Base-by-base conservation (phyloP, 2,329 filamentous ascomycete genomes). In the Fonsecaea erecta region DNA sequence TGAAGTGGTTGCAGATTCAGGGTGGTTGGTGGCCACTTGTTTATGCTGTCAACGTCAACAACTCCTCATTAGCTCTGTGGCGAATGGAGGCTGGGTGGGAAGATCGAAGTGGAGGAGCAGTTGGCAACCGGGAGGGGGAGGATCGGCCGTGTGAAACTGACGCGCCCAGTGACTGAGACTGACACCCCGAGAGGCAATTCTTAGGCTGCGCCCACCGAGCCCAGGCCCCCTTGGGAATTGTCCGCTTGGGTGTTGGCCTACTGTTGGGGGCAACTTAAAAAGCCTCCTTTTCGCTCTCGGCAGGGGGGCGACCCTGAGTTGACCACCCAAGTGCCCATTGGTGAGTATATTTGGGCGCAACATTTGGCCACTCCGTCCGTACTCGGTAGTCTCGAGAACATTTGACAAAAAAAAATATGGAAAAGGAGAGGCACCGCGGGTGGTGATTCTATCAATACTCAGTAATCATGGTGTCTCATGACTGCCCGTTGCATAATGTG, bases 41-140 rank as follows among this genome's bases (percentile, higher is more conserved):
- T 28, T 60, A 60, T 53, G 26, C 26, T 32, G 57, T 60, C 57
- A 60, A 60, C 56, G 57, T 60, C 57, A 60, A 60, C 57, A 60
- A 52, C 51, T 46, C 40, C 2, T 34, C 30, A 18, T 48, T 58
- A 26, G 55, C 40, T 48, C 43, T 48, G 43, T 48, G 43, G 43
- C 43, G 21, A 48, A 48, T 32, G 4, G 55, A 32, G 37, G 55
- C 55, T 58, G 43, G 43, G 43, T 21, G 43, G 8, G 37, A 48
- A 24, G 18, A 24, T 48, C 18, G 37, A 40, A 16, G 37, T n/a
- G 37, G 37, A n/a, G 5, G 37, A 48, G 18, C 21, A 24, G 18
- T 24, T 21, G 21, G 37, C 4, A 24, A 18, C 18, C 18, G 43
- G 18, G 43, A 6, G 5, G 43, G 18, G 43, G 3, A 5, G 43